Evolutionary conservation across 176 grass and related monocot species (phyloP).

Genomic region (Zizania latifolia): DNA sequence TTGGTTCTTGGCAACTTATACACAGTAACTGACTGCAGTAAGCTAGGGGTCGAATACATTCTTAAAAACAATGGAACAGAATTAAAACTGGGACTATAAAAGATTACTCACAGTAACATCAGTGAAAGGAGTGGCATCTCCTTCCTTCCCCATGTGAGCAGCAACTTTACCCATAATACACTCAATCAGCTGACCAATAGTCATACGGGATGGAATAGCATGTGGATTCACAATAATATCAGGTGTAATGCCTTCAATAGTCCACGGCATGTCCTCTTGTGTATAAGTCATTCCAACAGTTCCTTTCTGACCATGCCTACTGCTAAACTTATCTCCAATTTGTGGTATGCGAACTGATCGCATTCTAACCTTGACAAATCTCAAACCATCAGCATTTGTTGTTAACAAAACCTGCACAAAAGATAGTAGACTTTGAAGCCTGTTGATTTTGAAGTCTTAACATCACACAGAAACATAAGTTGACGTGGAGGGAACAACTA

Average conservation of each 20-base stretch:
- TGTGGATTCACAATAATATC: conserved; percentile 99
- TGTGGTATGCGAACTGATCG: conserved; percentile 93
- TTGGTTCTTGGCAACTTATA: too few species aligned
- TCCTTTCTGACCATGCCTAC: conserved; percentile 96
- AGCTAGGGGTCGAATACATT: neutral
- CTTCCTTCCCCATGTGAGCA: conserved; percentile 95
- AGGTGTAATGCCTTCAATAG: conserved; percentile 95
- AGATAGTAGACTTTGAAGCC: neutral
- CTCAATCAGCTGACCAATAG: conserved; percentile 96
- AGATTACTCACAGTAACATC: conserved; percentile 93
- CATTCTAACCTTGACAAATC: conserved; percentile 97
- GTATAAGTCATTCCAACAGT: conserved; percentile 99
- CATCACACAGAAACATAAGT: neutral
- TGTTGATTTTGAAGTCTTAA: conserved; percentile 12
- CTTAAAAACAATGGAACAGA: neutral
- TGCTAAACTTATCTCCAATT: conserved; percentile 98
- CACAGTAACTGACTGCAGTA: neutral
- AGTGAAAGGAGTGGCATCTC: conserved; percentile 96
- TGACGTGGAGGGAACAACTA: neutral
- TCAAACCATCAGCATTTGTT: conserved; percentile 97
- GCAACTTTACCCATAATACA: conserved; percentile 99
- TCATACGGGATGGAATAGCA: conserved; percentile 98
- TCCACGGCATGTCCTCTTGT: conserved; percentile 99
- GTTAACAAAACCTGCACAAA: conserved; percentile 80
- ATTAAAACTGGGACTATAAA: neutral